These are phyloP conservation scores for Telfairia occidentalis DNA, from an alignment of 331 rosid genomes.

Conservation along the genomic window DNA sequence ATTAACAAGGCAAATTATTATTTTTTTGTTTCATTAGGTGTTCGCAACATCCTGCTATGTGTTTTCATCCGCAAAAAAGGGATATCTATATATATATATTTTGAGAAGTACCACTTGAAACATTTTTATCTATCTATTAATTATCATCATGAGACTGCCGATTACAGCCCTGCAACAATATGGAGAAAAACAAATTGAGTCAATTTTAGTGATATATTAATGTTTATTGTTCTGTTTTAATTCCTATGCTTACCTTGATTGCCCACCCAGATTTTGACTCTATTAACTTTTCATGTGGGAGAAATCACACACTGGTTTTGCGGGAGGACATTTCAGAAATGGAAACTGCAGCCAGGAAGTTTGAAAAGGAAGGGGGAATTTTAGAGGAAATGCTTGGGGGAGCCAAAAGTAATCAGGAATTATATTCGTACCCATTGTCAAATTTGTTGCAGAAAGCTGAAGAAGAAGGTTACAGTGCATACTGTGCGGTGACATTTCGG, in stretches of 20 bases:
- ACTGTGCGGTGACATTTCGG: conserved; percentile 52
- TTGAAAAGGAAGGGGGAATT: conserved; percentile 59
- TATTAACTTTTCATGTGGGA: conserved; percentile 65
- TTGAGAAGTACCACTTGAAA: not conserved
- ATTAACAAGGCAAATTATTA: not conserved
- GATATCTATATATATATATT: too few relatives aligned
- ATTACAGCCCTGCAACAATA: not conserved
- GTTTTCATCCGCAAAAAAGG: not conserved
- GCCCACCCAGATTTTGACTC: conserved; percentile 45
- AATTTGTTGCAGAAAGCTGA: conserved; percentile 44
- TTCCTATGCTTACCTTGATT: conserved; percentile 1
- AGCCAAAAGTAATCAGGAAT: conserved; percentile 33
- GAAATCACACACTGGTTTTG: conserved; percentile 38
- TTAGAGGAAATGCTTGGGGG: conserved; percentile 35
- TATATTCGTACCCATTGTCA: conserved; percentile 48
- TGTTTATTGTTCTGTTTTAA: not conserved
- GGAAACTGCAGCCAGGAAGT: conserved; percentile 77
- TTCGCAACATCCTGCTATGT: not conserved
- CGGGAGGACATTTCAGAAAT: conserved; percentile 63
- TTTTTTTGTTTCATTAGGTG: not conserved
- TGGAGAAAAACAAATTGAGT: not conserved
- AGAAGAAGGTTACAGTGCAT: conserved; percentile 53
- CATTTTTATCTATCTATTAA: not conserved
- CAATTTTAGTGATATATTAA: not conserved
- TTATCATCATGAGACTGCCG: not conserved